A percentile compares a stretch with the other conserved stretches of the same genome.
phyloP scores from a whole-genome alignment of 331 rosid species.

The Pyracantha coccinea region DNA sequence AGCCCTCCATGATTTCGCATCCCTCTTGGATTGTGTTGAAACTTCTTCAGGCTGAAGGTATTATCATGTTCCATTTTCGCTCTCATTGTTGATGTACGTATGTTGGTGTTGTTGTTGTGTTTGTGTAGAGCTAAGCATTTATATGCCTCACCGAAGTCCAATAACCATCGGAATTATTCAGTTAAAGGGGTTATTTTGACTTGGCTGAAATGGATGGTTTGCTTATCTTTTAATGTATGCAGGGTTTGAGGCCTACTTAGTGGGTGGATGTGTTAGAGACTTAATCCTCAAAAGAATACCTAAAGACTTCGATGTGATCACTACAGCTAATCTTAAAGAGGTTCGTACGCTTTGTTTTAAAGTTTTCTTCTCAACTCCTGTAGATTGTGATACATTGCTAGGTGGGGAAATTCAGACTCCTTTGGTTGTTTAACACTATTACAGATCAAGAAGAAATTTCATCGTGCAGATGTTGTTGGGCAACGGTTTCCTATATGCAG shows the following conservation, averaged over 20 bases:
- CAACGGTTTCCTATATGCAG: slow-evolving; percentile 68
- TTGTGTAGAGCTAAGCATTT: not conserved
- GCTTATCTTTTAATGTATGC: slow-evolving; percentile 13
- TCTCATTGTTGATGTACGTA: not conserved
- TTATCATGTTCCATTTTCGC: not conserved
- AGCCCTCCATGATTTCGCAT: slow-evolving; percentile 10
- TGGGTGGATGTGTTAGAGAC: slow-evolving; percentile 98
- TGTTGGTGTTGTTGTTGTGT: not conserved
- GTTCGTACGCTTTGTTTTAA: slow-evolving; percentile 19
- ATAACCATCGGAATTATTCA: not conserved
- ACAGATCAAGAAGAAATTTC: slow-evolving; percentile 51
- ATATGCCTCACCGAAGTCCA: not conserved
- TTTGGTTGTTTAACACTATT: not conserved
- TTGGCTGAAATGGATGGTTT: slow-evolving; percentile 5
- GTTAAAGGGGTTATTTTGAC: not conserved
- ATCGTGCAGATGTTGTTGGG: slow-evolving; percentile 46
- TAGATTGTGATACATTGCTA: not conserved
- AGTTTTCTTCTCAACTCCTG: not conserved
- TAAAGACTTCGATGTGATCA: slow-evolving; percentile 89
- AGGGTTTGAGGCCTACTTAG: slow-evolving; percentile 86
- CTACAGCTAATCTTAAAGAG: slow-evolving; percentile 75
- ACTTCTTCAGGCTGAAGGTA: slow-evolving; percentile 29
- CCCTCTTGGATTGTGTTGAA: slow-evolving; percentile 23
- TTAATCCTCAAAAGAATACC: slow-evolving; percentile 62
- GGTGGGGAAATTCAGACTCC: not conserved